Base-by-base conservation (phyloP, 2,329 filamentous ascomycete genomes). In the Fusarium sambucinum region DNA sequence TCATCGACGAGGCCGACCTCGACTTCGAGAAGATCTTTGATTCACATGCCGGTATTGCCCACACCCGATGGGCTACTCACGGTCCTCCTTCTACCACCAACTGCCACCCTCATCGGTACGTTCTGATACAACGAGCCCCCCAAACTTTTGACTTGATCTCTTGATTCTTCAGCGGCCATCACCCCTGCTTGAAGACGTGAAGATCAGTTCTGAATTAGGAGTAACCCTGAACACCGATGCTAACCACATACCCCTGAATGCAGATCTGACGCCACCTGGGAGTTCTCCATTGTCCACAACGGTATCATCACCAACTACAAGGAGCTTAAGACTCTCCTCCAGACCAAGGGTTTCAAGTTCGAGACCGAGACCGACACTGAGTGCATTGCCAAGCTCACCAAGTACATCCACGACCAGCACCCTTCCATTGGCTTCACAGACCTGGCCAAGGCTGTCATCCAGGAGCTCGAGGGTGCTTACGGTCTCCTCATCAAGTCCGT, bases 251-350 rank as follows among this genome's bases (percentile, higher is more conserved):
- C 59, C 51, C 51, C 44, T 58, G 53, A 60, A 54, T 63, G 19
- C 71, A 96, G 94, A 82, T 98, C 95, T 72, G 96, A 99, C 81
- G 89, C 91, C 75, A 92, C 85, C 77, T 99, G 95, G 94, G 92
- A 99, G 84, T 99, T 99, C 82, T 88, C 93, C 72, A 90, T 99
- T 75, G 96, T 98, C 66, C 96, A 99, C 91, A 99, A 99, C 84
- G 96, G 96, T 79, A 99, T 99, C 87, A 99, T 99, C 83, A 99
- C 96, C 85, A 99, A 99, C 89, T 99, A 99, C 89, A 99, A 99
- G 88, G 96, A 99, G 85, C 86, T 99, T 76, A 97, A 95, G 89
- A 93, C 92, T 68, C 90, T 99, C 69, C 88, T 99, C 74, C 88
- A 91, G 83, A 87, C 87, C 86, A 99, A 98, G 88, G 96, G 96